These are phyloP conservation scores for Achaetomiella virescens DNA, from an alignment of 495 filamentous ascomycete genomes.

Conservation along the genomic window DNA sequence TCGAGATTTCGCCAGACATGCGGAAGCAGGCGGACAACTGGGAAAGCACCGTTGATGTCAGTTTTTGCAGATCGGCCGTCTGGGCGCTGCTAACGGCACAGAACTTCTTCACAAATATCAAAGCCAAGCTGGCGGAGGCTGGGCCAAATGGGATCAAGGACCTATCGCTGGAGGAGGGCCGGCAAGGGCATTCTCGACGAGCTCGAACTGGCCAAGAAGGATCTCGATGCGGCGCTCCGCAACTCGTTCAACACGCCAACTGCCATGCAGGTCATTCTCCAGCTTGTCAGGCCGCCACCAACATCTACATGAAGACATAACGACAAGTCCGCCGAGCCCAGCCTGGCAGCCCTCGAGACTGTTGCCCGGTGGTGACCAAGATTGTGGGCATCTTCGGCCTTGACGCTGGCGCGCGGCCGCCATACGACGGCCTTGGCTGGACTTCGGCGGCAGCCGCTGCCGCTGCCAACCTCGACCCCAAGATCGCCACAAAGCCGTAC, in stretches of 20 bases:
- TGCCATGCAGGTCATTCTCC: slow-evolving; percentile 67
- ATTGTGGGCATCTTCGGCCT: slow-evolving; percentile 84
- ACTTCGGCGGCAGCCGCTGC: slow-evolving; percentile 61
- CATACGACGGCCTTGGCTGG: slow-evolving; percentile 71
- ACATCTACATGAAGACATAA: slow-evolving; percentile 67
- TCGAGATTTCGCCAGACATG: slow-evolving; percentile 84
- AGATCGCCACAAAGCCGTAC: slow-evolving; percentile 42
- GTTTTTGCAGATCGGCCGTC: slow-evolving; percentile 13
- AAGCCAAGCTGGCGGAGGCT: slow-evolving; percentile 49
- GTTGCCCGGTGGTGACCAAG: slow-evolving; percentile 72
- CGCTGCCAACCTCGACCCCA: slow-evolving; percentile 39
- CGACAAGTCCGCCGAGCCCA: slow-evolving; percentile 41
- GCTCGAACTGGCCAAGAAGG: slow-evolving; percentile 58
- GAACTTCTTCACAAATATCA: slow-evolving; percentile 86
- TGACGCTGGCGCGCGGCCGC: slow-evolving; percentile 55
- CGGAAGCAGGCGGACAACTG: slow-evolving; percentile 64
- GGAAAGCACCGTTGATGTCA: slow-evolving; percentile 69
- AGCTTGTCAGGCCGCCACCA: slow-evolving; percentile 69
- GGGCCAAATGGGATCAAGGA: slow-evolving; percentile 39
- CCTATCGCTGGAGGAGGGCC: slow-evolving; percentile 31
- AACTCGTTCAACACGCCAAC: slow-evolving; percentile 86
- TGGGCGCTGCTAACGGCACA: slow-evolving; percentile 19
- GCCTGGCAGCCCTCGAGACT: slow-evolving; percentile 49
- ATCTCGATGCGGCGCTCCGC: slow-evolving; percentile 60
- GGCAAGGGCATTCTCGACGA: slow-evolving; percentile 30